Evolutionary conservation across 345 rosid genomes (phyloP), one percentile per base, ranked within the genome.

Genomic region (Euphorbia peplus): DNA sequence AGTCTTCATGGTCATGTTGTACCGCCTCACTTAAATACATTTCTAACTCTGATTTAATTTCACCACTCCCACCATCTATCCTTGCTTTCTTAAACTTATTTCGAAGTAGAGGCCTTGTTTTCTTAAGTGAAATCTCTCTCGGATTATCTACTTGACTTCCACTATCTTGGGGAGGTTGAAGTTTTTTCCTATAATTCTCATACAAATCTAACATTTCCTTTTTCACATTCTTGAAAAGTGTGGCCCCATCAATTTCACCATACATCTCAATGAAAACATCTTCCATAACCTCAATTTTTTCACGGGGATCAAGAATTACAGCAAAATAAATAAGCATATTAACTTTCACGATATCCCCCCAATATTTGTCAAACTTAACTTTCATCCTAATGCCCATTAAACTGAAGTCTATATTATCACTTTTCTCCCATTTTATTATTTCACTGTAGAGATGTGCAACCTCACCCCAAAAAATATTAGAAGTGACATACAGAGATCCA

Each of bases 301-400:
- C 16, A 4, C 60, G 21, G 12, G 66, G 66, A 18, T 72, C 60
- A 26, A 72, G 26, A 1, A 66, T 19, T 29, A 32, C 5, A 1
- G 66, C 37, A 46, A 72, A n/a, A 16, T 42, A 65, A 21, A 65
- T 5, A 11, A 64, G 10, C 3, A 19, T 0, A 37, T 72, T 72
- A 65, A 66, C 5, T 16, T 72, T 46, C 7, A 30, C 29, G 3
- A 0, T 0, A 18, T 46, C 50, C 0, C 52, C 48, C 57, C 65
- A 72, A 58, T 66, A 66, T 46, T 65, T 65, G 11, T 66, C 41
- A 19, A 56, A 61, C 53, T 73, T 67, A 2, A 12, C 32, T 13
- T 73, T 37, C 55, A 67, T 67, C 8, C 28, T 67, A 15, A 16
- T 2, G 3, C 19, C 66, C 65, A 66, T 56, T 4, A 6, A 13